These are phyloP conservation scores for Suillus fuscotomentosus DNA, from an alignment of 768 basidiomycete species.

Conservation along the genomic window DNA sequence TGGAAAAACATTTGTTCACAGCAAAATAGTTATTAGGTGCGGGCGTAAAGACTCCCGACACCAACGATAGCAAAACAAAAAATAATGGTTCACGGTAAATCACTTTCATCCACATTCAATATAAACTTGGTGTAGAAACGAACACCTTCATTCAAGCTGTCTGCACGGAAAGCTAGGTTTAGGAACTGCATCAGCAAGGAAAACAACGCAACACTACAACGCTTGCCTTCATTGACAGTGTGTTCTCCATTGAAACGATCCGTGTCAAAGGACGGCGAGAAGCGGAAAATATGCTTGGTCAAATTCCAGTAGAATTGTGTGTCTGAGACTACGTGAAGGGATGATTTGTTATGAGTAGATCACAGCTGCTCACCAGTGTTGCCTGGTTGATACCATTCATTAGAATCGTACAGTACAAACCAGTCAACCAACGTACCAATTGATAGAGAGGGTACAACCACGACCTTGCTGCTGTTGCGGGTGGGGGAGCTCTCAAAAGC, in stretches of 20 bases:
- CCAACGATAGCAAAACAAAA: background rate
- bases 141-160: conserved; percentile 58
- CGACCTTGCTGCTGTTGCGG: conserved; percentile 12
- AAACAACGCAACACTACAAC: background rate
- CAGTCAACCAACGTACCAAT: conserved; percentile 8
- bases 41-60: too few relatives aligned
- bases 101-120: conserved; percentile 62
- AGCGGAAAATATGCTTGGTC: conserved; percentile 56
- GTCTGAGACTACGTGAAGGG: conserved; percentile 8
- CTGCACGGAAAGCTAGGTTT: conserved; percentile 43
- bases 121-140: conserved; percentile 67
- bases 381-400: conserved; percentile 3
- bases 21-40: background rate
- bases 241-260: conserved; percentile 17
- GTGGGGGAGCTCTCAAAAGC: conserved; percentile 26
- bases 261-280: conserved; percentile 28
- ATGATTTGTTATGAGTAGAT: background rate
- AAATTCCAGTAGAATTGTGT: conserved; percentile 19
- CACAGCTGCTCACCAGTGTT: conserved; percentile 16
- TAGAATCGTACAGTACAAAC: background rate
- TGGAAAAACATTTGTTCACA: background rate
- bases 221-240: conserved; percentile 20
- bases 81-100: conserved; percentile 8
- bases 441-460: conserved; percentile 14
- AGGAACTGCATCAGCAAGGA: conserved; percentile 10